phyloP scores from a whole-genome alignment of 345 rosid species.

The Citrus inodora region DNA sequence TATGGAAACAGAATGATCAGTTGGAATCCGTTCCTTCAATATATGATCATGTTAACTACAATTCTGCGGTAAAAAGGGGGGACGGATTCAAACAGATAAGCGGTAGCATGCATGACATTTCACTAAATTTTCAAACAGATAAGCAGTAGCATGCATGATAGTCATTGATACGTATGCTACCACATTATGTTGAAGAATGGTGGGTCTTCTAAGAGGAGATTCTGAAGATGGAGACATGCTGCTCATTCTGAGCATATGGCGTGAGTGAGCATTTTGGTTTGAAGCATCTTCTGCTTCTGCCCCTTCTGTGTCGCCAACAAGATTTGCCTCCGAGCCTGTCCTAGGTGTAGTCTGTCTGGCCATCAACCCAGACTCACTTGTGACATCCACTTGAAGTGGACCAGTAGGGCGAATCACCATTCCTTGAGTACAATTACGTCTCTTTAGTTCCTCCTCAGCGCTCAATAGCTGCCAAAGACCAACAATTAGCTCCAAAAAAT shows the following conservation, averaged over 20 bases:
- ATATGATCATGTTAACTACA: too few relatives aligned
- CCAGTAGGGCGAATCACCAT: conserved; percentile 46
- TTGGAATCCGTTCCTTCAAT: background rate
- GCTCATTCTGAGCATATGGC: conserved; percentile 60
- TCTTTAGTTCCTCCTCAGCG: conserved; percentile 88
- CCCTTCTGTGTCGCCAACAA: conserved; percentile 63
- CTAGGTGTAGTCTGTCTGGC: conserved; percentile 48
- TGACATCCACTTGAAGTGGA: conserved; percentile 70
- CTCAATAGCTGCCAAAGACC: conserved; percentile 54
- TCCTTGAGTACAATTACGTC: conserved; percentile 50
- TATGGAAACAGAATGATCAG: background rate
- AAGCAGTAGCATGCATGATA: background rate
- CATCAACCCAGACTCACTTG: conserved; percentile 63
- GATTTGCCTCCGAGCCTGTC: conserved; percentile 57
- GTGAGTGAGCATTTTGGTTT: conserved; percentile 49
- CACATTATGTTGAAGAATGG: conserved; percentile 53
- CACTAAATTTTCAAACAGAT: background rate
- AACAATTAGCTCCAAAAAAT: background rate
- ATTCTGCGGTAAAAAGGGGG: background rate
- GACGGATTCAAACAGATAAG: background rate
- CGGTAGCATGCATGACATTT: background rate
- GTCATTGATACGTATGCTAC: conserved; percentile 24
- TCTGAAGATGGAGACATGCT: conserved; percentile 85
- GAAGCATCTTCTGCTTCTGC: conserved; percentile 67
- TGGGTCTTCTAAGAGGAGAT: conserved; percentile 71